phyloP scores from a whole-genome alignment of 208 protist species.

The Leishmania braziliensis region DNA sequence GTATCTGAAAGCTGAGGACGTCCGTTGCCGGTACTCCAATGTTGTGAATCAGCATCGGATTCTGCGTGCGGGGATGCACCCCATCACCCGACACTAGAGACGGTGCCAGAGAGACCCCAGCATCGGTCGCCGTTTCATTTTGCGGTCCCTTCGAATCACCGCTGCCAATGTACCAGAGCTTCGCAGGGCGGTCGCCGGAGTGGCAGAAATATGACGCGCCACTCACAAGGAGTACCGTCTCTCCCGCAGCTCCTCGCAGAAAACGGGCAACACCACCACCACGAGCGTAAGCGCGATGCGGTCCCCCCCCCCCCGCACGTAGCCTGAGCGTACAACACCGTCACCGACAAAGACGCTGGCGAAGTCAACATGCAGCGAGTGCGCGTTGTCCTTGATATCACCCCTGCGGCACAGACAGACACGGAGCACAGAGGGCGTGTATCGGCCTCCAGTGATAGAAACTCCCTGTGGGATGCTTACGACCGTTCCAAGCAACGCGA shows the following conservation, averaged over 20 bases:
- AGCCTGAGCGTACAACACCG: conserved; percentile 78
- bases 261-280: conserved; percentile 67
- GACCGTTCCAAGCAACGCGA: conserved; percentile 35
- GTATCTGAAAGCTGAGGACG: conserved; percentile 47
- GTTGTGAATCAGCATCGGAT: conserved; percentile 34
- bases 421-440: conserved; percentile 29
- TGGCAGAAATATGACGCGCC: conserved; percentile 58
- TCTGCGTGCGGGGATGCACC: neutral
- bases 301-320: conserved; percentile 90
- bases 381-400: conserved; percentile 68
- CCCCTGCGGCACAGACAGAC: conserved; percentile 21
- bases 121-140: conserved; percentile 1
- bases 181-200: conserved; percentile 72
- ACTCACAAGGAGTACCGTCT: conserved; percentile 70
- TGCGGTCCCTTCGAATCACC: conserved; percentile 9
- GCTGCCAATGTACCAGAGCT: conserved; percentile 46
- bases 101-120: neutral
- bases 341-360: conserved; percentile 84
- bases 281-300: conserved; percentile 84
- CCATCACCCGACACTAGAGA: neutral
- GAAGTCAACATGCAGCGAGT: conserved; percentile 84
- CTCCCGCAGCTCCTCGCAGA: conserved; percentile 64
- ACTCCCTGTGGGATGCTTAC: conserved; percentile 30
- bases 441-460: conserved; percentile 50
- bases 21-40: conserved; percentile 75